Evolutionary conservation across 2,329 filamentous ascomycete species (phyloP).

Genomic region (Coniosporium tulheliwenetii): DNA sequence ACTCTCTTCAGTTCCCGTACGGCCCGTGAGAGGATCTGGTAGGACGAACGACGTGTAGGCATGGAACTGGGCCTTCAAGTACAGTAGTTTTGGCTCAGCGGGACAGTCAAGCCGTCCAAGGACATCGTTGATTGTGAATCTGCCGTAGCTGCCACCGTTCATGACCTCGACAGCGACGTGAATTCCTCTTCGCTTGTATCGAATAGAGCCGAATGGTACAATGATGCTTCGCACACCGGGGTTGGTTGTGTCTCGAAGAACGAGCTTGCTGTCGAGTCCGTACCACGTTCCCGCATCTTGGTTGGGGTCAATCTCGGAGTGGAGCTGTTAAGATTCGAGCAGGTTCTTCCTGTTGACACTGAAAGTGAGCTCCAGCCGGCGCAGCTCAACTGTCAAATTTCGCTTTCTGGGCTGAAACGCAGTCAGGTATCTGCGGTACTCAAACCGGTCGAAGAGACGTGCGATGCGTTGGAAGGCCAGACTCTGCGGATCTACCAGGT

Average conservation of each 20-base stretch:
- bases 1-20: conserved; percentile 47
- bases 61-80: conserved; percentile 43
- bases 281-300: conserved; percentile 47
- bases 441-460: conserved; percentile 35
- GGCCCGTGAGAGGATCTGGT: conserved; percentile 40
- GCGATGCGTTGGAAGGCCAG: conserved; percentile 22
- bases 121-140: conserved; percentile 36
- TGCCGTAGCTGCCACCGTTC: conserved; percentile 25
- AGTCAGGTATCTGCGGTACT: conserved; percentile 24
- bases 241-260: conserved; percentile 33
- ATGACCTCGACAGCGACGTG: conserved; percentile 29
- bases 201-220: conserved; percentile 30
- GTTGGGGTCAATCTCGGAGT: conserved; percentile 34
- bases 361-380: conserved; percentile 38
- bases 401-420: conserved; percentile 27
- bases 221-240: conserved; percentile 33
- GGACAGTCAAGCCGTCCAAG: conserved; percentile 43
- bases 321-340: conserved; percentile 34
- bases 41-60: conserved; percentile 43
- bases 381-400: conserved; percentile 31
- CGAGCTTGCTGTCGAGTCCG: conserved; percentile 42
- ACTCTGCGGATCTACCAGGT: conserved; percentile 35
- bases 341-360: conserved; percentile 25
- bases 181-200: conserved; percentile 13
- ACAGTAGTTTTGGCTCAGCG: conserved; percentile 37